These are phyloP conservation scores for Colletotrichum chrysophilum DNA, from an alignment of 2,329 filamentous ascomycete genomes.

Conservation along the genomic window DNA sequence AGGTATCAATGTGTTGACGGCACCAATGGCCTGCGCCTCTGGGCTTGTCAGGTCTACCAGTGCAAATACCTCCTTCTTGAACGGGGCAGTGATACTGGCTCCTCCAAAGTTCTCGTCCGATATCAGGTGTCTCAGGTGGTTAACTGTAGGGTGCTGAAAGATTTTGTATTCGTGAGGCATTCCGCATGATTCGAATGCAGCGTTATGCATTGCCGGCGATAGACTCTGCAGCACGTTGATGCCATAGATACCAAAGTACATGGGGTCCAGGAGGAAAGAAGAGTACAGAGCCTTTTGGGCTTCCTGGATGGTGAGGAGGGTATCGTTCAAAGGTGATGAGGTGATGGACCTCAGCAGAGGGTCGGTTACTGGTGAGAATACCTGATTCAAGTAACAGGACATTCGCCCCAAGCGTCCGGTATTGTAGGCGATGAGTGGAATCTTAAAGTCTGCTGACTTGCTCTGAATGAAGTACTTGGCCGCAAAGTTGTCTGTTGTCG, in stretches of 20 bases:
- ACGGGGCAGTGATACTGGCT: slow-evolving; percentile 73
- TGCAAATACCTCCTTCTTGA: slow-evolving; percentile 75
- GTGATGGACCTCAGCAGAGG: slow-evolving; percentile 28
- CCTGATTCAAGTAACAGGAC: slow-evolving; percentile 70
- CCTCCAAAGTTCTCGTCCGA: slow-evolving; percentile 73
- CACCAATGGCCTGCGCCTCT: slow-evolving; percentile 76
- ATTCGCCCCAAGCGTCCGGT: slow-evolving; percentile 65
- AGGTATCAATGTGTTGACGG: slow-evolving; percentile 78
- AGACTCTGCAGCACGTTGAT: slow-evolving; percentile 73
- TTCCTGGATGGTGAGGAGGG: slow-evolving; percentile 61
- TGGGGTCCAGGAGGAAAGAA: slow-evolving; percentile 69
- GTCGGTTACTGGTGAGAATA: slow-evolving; percentile 64
- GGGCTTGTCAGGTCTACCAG: slow-evolving; percentile 72
- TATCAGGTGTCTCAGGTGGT: slow-evolving; percentile 67
- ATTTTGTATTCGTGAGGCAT: slow-evolving; percentile 71
- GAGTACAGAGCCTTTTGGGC: slow-evolving; percentile 70
- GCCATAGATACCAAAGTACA: slow-evolving; percentile 77
- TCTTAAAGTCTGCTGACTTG: slow-evolving; percentile 44
- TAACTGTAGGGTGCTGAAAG: slow-evolving; percentile 65
- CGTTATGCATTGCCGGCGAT: slow-evolving; percentile 79
- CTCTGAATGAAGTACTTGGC: slow-evolving; percentile 58
- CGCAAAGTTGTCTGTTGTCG: slow-evolving; percentile 65
- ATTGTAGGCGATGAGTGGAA: slow-evolving; percentile 69
- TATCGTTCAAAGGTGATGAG: slow-evolving; percentile 12
- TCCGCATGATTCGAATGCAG: slow-evolving; percentile 69